Evolutionary conservation across 345 rosid genomes (phyloP).

Genomic region (Geranium brycei): DNA sequence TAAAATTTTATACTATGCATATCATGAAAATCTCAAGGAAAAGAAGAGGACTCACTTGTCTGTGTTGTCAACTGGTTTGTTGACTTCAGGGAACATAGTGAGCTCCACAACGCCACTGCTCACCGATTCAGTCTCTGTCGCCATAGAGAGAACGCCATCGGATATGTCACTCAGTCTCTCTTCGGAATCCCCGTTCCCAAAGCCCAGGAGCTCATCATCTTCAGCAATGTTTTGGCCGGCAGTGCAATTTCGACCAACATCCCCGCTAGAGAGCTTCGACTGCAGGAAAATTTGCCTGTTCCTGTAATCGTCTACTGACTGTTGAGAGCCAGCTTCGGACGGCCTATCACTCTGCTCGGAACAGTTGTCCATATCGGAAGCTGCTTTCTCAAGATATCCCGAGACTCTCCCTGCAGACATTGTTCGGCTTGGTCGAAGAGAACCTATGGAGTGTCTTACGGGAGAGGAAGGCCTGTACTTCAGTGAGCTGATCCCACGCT

Average conservation of each 20-base stretch:
- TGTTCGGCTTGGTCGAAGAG: conserved; percentile 27
- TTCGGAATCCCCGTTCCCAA: conserved; percentile 59
- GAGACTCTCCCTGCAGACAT: conserved; percentile 26
- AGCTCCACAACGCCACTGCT: conserved; percentile 58
- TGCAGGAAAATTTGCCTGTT: conserved; percentile 21
- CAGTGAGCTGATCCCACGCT: conserved; percentile 29
- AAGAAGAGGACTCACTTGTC: conserved; percentile 38
- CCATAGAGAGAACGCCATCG: conserved; percentile 82
- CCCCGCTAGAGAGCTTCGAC: conserved; percentile 27
- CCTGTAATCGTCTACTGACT: conserved; percentile 35
- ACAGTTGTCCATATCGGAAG: conserved; percentile 50
- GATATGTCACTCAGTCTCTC: conserved; percentile 93
- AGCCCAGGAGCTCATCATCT: conserved; percentile 59
- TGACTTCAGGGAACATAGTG: conserved; percentile 61
- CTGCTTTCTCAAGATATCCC: conserved; percentile 26
- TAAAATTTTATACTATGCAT: not conserved
- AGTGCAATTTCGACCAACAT: conserved; percentile 15
- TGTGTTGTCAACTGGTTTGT: conserved; percentile 30
- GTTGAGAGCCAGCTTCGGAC: conserved; percentile 64
- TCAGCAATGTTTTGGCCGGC: conserved; percentile 33
- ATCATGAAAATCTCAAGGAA: not conserved
- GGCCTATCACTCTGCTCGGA: conserved; percentile 53
- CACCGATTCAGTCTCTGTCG: conserved; percentile 78
- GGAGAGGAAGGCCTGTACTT: conserved; percentile 56
- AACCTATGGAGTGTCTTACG: conserved; percentile 43